These are phyloP conservation scores for Claviceps purpurea DNA, from an alignment of 2,329 filamentous ascomycete genomes.

Conservation along the genomic window DNA sequence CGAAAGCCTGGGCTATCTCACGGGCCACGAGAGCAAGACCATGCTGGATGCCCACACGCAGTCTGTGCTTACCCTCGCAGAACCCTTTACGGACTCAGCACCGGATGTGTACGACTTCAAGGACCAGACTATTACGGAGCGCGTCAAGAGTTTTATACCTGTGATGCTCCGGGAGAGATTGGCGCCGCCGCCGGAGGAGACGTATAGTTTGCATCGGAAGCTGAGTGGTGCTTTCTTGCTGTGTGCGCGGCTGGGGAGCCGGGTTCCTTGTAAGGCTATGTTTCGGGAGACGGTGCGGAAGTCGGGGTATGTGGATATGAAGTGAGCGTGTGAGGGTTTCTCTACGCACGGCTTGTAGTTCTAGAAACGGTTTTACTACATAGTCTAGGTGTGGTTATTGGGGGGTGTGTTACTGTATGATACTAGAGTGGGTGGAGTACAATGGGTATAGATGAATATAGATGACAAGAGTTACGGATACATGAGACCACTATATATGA, in stretches of 20 bases:
- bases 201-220: constrained; percentile 90
- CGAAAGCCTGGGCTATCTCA: constrained; percentile 75
- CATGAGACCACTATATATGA: too few species aligned
- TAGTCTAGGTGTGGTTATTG: not conserved
- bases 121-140: constrained; percentile 90
- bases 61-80: constrained; percentile 78
- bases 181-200: constrained; percentile 89
- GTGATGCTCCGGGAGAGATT: constrained; percentile 85
- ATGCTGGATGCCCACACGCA: constrained; percentile 90
- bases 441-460: not conserved
- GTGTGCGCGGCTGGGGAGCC: constrained; percentile 74
- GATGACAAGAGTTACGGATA: too few species aligned
- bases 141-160: constrained; percentile 78
- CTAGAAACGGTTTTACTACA: not conserved
- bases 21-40: constrained; percentile 67
- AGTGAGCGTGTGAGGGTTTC: not conserved
- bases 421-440: not conserved
- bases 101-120: constrained; percentile 83
- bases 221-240: constrained; percentile 88
- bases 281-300: constrained; percentile 47
- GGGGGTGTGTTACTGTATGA: not conserved
- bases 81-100: constrained; percentile 68
- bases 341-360: not conserved
- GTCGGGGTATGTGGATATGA: constrained; percentile 17
- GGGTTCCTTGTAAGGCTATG: constrained; percentile 66